Conservation (phyloP, 1,284 basidiomycete genomes). For the Papiliotrema fonsecae region DNA sequence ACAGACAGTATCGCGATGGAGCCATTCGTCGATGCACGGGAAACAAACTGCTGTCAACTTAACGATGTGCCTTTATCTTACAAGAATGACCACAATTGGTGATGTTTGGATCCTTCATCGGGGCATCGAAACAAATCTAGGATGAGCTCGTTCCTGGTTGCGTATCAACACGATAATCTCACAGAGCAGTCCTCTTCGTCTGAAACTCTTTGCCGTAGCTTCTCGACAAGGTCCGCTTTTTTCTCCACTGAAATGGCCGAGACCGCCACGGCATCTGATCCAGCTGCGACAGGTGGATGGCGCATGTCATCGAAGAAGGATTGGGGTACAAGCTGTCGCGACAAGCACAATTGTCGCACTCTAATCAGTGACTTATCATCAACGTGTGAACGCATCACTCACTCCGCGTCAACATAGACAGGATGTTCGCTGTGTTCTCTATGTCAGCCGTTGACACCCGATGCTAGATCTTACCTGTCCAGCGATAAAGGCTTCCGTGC, state of each 20-base stretch:
- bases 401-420: slow-evolving; percentile 73
- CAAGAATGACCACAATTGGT: slow-evolving; percentile 70
- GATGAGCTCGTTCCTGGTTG: slow-evolving; percentile 1
- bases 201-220: slow-evolving; percentile 65
- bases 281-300: slow-evolving; percentile 48
- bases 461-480: slow-evolving; percentile 18
- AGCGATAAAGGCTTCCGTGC: slow-evolving; percentile 59
- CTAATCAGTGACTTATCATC: slow-evolving; percentile 7
- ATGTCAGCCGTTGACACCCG: slow-evolving; percentile 5
- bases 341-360: slow-evolving; percentile 77
- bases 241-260: slow-evolving; percentile 30
- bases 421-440: slow-evolving; percentile 55
- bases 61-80: slow-evolving; percentile 9
- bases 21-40: slow-evolving; percentile 52
- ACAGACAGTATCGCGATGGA: slow-evolving; percentile 63
- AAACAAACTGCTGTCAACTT: slow-evolving; percentile 54
- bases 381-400: slow-evolving; percentile 5
- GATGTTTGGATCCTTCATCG: slow-evolving; percentile 64
- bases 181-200: slow-evolving; percentile 72
- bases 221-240: slow-evolving; percentile 54
- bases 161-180: slow-evolving; percentile 8
- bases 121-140: slow-evolving; percentile 65
- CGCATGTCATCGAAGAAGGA: slow-evolving; percentile 68
- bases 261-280: slow-evolving; percentile 49
- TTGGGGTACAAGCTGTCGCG: slow-evolving; percentile 69